A percentile compares a stretch with the other conserved stretches of the same genome.
Conservation (phyloP, 2,329 filamentous ascomycete species). For the Colletotrichum gigasporum region DNA sequence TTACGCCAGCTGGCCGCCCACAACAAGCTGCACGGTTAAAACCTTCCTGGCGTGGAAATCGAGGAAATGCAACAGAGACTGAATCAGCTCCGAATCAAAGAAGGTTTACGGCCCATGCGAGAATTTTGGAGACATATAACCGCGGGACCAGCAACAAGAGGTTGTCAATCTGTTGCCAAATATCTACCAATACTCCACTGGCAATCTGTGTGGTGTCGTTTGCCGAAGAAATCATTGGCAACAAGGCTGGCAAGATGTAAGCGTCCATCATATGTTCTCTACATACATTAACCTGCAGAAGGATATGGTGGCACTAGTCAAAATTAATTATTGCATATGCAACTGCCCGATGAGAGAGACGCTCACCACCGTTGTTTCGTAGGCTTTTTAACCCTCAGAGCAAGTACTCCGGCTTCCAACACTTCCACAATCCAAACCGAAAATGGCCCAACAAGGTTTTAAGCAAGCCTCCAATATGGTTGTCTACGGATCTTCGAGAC, state of each 20-base stretch:
- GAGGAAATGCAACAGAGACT: not conserved
- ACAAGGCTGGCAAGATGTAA: too few relatives aligned
- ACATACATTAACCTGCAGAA: not conserved
- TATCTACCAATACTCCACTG: not conserved
- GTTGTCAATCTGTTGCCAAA: not conserved
- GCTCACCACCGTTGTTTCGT: not conserved
- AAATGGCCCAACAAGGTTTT: not conserved
- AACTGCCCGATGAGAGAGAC: not conserved
- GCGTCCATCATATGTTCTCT: not conserved
- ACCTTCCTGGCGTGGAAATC: not conserved
- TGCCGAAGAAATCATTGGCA: too few relatives aligned
- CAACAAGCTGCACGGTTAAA: not conserved
- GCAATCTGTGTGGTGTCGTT: not conserved
- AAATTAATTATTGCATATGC: too few relatives aligned
- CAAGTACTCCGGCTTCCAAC: conserved; percentile 11
- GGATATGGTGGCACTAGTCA: too few relatives aligned
- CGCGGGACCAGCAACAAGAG: not conserved
- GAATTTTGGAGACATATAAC: not conserved
- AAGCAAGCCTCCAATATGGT: not conserved
- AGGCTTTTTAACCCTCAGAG: conserved; percentile 6
- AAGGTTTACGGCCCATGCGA: not conserved
- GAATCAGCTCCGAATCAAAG: not conserved
- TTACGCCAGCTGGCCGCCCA: not conserved
- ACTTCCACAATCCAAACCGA: not conserved
- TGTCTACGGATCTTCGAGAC: conserved; percentile 9